A percentile compares a stretch with the other conserved stretches of the same genome.
Evolutionary conservation across 169 alveolate species (phyloP).

Genomic region (Eimeria maxima): DNA sequence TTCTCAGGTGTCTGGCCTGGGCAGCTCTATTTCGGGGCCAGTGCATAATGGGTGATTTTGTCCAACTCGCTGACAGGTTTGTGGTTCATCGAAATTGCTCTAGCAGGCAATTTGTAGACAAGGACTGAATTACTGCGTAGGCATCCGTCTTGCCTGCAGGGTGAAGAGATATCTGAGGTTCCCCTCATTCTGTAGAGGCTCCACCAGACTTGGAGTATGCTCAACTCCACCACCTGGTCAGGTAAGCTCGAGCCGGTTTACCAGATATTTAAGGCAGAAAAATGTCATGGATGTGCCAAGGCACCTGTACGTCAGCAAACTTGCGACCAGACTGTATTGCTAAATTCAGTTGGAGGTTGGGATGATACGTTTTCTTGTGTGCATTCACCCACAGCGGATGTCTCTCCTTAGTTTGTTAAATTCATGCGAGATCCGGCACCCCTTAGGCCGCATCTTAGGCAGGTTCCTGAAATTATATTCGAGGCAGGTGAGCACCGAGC

Average conservation of each 20-base stretch:
- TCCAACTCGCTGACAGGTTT: slow-evolving; percentile 40
- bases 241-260: background rate
- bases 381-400: background rate
- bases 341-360: background rate
- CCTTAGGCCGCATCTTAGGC: slow-evolving; percentile 32
- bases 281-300: background rate
- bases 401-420: slow-evolving; percentile 49
- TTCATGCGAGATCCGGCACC: slow-evolving; percentile 65
- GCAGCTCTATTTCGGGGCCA: slow-evolving; percentile 40
- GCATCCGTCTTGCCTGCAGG: slow-evolving; percentile 6
- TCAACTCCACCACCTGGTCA: slow-evolving; percentile 64
- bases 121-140: background rate
- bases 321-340: background rate
- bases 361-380: background rate
- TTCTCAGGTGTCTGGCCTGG: slow-evolving; percentile 58
- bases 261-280: background rate
- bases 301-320: background rate
- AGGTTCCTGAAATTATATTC: slow-evolving; percentile 51
- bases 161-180: slow-evolving; percentile 51
- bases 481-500: background rate
- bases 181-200: slow-evolving; percentile 73
- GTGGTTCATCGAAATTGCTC: background rate
- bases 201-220: slow-evolving; percentile 55
- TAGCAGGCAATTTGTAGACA: background rate
- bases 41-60: slow-evolving; percentile 36